A percentile compares a stretch with the other conserved stretches of the same genome.
Evolutionary conservation across 495 filamentous ascomycete genomes (phyloP).

Genomic region (Trichocladium antarcticum): DNA sequence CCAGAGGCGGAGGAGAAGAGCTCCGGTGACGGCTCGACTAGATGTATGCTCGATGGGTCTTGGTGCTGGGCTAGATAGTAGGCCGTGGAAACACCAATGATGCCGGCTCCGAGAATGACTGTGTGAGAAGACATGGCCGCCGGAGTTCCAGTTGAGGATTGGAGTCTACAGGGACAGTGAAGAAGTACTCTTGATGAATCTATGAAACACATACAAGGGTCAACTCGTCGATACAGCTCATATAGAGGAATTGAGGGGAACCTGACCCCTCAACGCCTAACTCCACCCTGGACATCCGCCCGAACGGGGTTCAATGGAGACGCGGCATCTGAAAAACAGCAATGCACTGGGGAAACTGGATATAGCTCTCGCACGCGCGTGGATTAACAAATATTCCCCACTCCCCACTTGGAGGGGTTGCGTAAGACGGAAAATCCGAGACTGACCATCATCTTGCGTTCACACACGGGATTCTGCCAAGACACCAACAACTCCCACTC

Average conservation of each 20-base stretch:
- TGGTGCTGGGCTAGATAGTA: conserved; percentile 57
- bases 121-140: conserved; percentile 32
- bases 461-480: background rate
- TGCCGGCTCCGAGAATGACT: conserved; percentile 67
- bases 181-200: too few species aligned
- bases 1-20: conserved; percentile 66
- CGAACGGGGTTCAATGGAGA: conserved; percentile 1
- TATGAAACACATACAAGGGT: background rate
- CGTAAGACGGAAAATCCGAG: background rate
- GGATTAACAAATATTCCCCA: conserved; percentile 2
- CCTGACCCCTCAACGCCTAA: background rate
- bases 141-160: background rate
- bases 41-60: conserved; percentile 47
- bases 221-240: background rate
- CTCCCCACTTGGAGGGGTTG: conserved; percentile 11
- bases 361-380: conserved; percentile 3
- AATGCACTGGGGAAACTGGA: background rate
- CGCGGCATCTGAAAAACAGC: background rate
- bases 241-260: too few species aligned
- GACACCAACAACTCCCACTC: background rate
- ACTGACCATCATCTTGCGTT: background rate
- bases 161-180: too few species aligned
- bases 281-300: background rate
- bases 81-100: conserved; percentile 68
- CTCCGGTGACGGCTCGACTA: conserved; percentile 52